These are phyloP conservation scores for Neofusicoccum umdonicola DNA, from an alignment of 2,329 filamentous ascomycete genomes.

Conservation along the genomic window DNA sequence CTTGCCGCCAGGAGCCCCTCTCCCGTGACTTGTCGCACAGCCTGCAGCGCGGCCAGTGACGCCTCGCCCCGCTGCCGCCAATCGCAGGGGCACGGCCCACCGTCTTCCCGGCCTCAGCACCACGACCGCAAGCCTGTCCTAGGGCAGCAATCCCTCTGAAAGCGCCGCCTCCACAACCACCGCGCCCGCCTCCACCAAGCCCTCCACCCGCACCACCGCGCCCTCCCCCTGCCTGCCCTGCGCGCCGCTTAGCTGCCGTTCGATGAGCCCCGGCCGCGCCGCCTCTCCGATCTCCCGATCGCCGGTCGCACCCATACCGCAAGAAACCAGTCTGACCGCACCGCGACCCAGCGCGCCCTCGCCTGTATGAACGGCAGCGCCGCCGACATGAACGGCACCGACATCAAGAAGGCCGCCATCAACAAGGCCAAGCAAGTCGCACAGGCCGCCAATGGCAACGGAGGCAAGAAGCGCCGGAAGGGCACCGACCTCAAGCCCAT, in stretches of 20 bases:
- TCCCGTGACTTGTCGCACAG: slow-evolving; percentile 14
- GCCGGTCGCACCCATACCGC: slow-evolving; percentile 20
- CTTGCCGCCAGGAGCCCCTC: neutral
- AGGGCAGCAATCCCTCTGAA: slow-evolving; percentile 21
- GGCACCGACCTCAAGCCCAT: slow-evolving; percentile 69
- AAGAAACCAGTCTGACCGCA: slow-evolving; percentile 12
- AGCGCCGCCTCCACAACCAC: slow-evolving; percentile 26
- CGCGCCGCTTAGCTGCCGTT: slow-evolving; percentile 16
- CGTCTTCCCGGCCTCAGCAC: slow-evolving; percentile 11
- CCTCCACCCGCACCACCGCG: slow-evolving; percentile 21
- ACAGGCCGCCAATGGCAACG: slow-evolving; percentile 55
- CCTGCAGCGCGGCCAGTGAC: slow-evolving; percentile 11
- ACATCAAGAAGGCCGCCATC: slow-evolving; percentile 63
- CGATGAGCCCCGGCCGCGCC: slow-evolving; percentile 31
- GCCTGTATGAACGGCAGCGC: slow-evolving; percentile 13
- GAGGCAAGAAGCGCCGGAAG: slow-evolving; percentile 73
- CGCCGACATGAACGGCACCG: slow-evolving; percentile 58
- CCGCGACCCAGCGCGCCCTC: slow-evolving; percentile 13
- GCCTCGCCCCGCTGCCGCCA: slow-evolving; percentile 15
- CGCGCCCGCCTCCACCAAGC: slow-evolving; percentile 20
- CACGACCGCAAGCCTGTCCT: slow-evolving; percentile 13
- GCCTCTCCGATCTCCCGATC: slow-evolving; percentile 22
- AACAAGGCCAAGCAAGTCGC: slow-evolving; percentile 66
- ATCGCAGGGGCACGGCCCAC: slow-evolving; percentile 14
- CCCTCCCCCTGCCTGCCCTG: slow-evolving; percentile 17